phyloP scores from a whole-genome alignment of 1,284 basidiomycete species.

The Schizophyllum commune region DNA sequence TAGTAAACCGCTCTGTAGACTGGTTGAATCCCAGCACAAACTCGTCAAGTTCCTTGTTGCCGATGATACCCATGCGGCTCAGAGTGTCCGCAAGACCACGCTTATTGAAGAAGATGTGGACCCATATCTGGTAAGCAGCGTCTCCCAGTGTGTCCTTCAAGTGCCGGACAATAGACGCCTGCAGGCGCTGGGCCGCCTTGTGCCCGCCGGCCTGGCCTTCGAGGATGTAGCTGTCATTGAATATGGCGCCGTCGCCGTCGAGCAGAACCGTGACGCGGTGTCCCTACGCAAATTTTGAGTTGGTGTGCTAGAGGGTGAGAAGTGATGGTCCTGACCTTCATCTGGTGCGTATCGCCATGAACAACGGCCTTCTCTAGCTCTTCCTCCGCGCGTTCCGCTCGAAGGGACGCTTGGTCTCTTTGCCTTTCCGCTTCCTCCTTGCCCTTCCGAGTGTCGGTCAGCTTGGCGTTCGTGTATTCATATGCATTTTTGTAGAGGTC shows the following conservation, averaged over 20 bases:
- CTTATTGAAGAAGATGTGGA: slow-evolving; percentile 59
- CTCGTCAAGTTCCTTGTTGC: slow-evolving; percentile 40
- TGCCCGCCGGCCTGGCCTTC: slow-evolving; percentile 52
- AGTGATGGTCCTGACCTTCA: no score
- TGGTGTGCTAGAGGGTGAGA: no score
- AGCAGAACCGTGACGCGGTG: slow-evolving; percentile 50
- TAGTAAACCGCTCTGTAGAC: slow-evolving; percentile 52
- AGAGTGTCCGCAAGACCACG: slow-evolving; percentile 48
- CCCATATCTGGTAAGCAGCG: slow-evolving; percentile 47
- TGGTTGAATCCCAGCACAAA: slow-evolving; percentile 64
- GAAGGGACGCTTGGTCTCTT: slow-evolving; percentile 2
- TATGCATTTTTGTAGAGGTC: not conserved
- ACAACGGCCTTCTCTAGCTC: not conserved
- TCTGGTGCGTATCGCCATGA: no score
- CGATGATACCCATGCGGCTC: slow-evolving; percentile 30
- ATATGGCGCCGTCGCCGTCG: slow-evolving; percentile 64
- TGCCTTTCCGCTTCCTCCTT: slow-evolving; percentile 8
- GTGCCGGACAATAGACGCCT: slow-evolving; percentile 39
- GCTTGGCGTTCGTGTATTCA: not conserved
- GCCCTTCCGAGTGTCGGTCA: not conserved
- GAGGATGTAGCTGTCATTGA: slow-evolving; percentile 40
- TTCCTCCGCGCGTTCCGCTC: not conserved
- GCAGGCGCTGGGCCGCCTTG: slow-evolving; percentile 42
- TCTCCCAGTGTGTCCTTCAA: slow-evolving; percentile 29
- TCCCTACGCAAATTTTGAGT: slow-evolving; percentile 21